Percentiles rank a stretch among this genome's conserved stretches.
Evolutionary conservation across 768 basidiomycete species (phyloP).

Genomic region (Leucosporidium scottii): DNA sequence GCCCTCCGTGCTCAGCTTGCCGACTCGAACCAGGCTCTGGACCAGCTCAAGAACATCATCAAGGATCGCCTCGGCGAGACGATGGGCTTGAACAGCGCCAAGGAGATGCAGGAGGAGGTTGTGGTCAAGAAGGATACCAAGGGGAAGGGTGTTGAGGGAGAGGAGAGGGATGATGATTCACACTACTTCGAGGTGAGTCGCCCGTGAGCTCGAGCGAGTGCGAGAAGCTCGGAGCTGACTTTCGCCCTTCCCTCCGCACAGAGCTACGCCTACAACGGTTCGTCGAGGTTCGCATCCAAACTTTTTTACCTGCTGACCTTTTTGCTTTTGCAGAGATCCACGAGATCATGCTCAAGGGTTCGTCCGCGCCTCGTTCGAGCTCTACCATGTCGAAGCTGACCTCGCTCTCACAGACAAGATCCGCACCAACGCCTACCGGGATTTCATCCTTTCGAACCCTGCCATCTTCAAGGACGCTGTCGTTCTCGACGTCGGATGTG

Average conservation of each 20-base stretch:
- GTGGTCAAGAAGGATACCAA: slow-evolving; percentile 1
- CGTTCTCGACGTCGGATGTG: slow-evolving; percentile 94
- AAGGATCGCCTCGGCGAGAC: slow-evolving; percentile 12
- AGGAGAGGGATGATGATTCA: slow-evolving; percentile 73
- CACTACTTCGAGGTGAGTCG: slow-evolving; percentile 66
- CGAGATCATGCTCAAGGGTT: slow-evolving; percentile 77
- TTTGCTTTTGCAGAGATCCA: slow-evolving; percentile 63
- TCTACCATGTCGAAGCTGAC: background rate
- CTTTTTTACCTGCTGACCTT: background rate
- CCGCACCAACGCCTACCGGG: slow-evolving; percentile 83
- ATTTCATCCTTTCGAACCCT: slow-evolving; percentile 79
- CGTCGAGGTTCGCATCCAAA: slow-evolving; percentile 9
- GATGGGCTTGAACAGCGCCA: slow-evolving; percentile 19
- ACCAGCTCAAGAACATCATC: slow-evolving; percentile 18
- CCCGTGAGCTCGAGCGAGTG: background rate
- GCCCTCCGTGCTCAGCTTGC: slow-evolving; percentile 29
- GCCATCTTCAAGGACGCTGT: slow-evolving; percentile 70
- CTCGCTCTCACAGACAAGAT: slow-evolving; percentile 60
- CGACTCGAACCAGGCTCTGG: slow-evolving; percentile 23
- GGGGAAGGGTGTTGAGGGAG: slow-evolving; percentile 19
- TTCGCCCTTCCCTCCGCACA: too few relatives aligned
- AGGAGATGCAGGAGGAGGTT: background rate
- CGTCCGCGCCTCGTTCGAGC: background rate
- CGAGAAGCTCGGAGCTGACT: too few relatives aligned
- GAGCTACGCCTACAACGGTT: slow-evolving; percentile 82